Conservation (phyloP, 768 basidiomycete species). For the Auriscalpium vulgare region DNA sequence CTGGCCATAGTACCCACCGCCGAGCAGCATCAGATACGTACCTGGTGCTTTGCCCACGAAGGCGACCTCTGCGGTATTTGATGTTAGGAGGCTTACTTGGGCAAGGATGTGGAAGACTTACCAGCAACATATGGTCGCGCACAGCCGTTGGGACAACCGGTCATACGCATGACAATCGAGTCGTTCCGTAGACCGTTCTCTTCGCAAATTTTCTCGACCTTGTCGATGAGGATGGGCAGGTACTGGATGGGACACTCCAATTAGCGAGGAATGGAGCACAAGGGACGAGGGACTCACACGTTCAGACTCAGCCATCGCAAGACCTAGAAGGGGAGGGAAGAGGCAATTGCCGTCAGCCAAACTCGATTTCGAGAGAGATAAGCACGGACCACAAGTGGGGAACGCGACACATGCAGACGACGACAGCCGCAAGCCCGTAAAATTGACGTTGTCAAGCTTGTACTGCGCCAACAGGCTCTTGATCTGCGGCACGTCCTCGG, state of each 20-base stretch:
- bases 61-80: conserved; percentile 61
- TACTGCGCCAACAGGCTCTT: conserved; percentile 76
- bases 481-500: conserved; percentile 67
- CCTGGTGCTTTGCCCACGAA: conserved; percentile 96
- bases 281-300: conserved; percentile 34
- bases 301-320: conserved; percentile 77
- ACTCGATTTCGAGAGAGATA: no score
- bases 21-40: conserved; percentile 88
- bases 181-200: conserved; percentile 90
- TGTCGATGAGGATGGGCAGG: conserved; percentile 85
- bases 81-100: not conserved
- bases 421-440: conserved; percentile 73
- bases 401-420: conserved; percentile 96
- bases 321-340: conserved; percentile 28
- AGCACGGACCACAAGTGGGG: conserved; percentile 73
- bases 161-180: conserved; percentile 98
- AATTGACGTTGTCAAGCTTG: conserved; percentile 81
- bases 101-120: conserved; percentile 23
- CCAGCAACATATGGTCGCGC: conserved; percentile 90
- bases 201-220: conserved; percentile 92
- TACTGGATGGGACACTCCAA: conserved; percentile 40
- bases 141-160: conserved; percentile 92
- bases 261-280: no score
- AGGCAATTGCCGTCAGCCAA: not conserved
- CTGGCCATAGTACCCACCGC: conserved; percentile 92